Base-by-base conservation (phyloP, 1,284 basidiomycete genomes). In the Xerocomus amazonicus region DNA sequence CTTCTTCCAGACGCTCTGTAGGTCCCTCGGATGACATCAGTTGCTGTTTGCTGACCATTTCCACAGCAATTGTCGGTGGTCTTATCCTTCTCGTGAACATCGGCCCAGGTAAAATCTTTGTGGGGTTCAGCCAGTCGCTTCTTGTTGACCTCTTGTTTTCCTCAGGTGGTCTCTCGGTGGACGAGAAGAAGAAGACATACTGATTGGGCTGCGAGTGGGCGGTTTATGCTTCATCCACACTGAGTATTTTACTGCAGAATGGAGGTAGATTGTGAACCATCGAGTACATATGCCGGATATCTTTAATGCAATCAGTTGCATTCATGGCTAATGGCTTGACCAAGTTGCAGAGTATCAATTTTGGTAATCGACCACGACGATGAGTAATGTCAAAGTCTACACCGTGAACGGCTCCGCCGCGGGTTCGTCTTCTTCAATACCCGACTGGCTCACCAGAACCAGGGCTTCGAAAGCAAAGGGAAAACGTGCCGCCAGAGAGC, bases 171-270 rank as follows among this genome's bases (percentile, higher is more conserved):
- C 79, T 98, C 57, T 98, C 96, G 8, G 90, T 99, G 53, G 97
- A 99, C 74, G 95, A 98, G 79, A 97, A 98, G 81, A 98, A 98
- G 81, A 98, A 97, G 82, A 93, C 84, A 28, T 92, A 80, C 60
- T 90, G 68, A 70, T 52, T 27, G 26, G 19, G 13, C 12, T 31
- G n/a, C 29, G 36, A 23, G 10, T 38, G 19, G 17, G 2, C 12
- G 23, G 19, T 38, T 19, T 8, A 23, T 32, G 23, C 38, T 44
- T 13, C 17, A 33, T 26, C 33, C 10, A 19, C 31, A 14, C 6
- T 19, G 31, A 17, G 37, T 45, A 19, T 32, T 40, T 42, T 39
- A 33, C 47, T 46, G 36, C 37, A 33, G 37, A 26, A 41, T 13
- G 26, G 50, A 42, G 51, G 39, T 56, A 42, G 38, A 51, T 23